phyloP scores from a whole-genome alignment of 257 asterid species.

The Solanum medicagineum region DNA sequence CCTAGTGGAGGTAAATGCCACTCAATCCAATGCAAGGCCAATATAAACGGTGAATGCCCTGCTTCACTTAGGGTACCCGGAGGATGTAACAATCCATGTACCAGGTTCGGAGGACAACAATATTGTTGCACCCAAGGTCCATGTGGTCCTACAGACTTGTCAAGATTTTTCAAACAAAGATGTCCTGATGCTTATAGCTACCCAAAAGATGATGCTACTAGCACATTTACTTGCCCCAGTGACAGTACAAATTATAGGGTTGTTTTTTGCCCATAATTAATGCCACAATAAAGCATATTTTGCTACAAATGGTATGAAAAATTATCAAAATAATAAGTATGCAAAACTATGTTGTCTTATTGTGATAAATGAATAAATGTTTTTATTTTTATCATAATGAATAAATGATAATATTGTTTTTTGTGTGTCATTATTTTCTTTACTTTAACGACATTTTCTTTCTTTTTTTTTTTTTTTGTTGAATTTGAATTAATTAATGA shows the following conservation, averaged over 20 bases:
- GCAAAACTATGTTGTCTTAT: no score
- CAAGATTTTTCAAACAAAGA: conserved; percentile 34
- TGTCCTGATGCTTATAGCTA: conserved; percentile 38
- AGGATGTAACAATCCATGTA: conserved; percentile 43
- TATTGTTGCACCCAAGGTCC: conserved; percentile 28
- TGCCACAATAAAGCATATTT: neutral
- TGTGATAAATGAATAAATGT: neutral
- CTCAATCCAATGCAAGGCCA: conserved; percentile 19
- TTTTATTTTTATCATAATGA: neutral
- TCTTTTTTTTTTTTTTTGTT: neutral
- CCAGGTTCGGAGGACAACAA: conserved; percentile 12
- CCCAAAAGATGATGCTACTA: conserved; percentile 32
- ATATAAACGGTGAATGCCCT: conserved; percentile 40
- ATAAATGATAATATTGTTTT: neutral
- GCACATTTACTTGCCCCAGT: conserved; percentile 34
- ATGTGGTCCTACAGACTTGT: conserved; percentile 18
- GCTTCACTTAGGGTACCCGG: conserved; percentile 13
- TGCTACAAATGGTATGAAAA: neutral
- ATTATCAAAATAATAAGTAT: neutral
- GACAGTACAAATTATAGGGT: conserved; percentile 33
- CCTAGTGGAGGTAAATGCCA: conserved; percentile 20
- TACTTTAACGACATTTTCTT: neutral
- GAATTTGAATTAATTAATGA: neutral
- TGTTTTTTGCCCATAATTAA: conserved; percentile 29
- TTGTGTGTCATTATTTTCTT: neutral